A percentile compares a stretch with the other conserved stretches of the same genome.
Conservation (phyloP, 1,139 yeast genomes). For the Pichia sp. region DNA sequence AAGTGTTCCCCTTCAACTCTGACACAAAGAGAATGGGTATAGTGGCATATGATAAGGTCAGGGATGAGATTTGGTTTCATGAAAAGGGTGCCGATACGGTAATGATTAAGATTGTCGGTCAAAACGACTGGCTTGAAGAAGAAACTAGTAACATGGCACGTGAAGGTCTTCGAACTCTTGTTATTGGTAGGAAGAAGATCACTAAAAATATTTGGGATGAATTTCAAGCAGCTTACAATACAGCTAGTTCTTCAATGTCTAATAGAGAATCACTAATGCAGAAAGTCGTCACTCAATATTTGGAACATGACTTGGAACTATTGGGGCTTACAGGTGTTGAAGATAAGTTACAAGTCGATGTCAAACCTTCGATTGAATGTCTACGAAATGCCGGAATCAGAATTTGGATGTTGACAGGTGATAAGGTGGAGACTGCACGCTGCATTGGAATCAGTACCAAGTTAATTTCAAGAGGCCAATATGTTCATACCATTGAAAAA, state of each 20-base stretch:
- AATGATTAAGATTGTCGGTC: slow-evolving; percentile 77
- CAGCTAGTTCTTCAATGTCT: slow-evolving; percentile 72
- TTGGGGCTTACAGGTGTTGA: slow-evolving; percentile 97
- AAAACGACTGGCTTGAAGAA: slow-evolving; percentile 95
- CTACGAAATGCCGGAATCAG: slow-evolving; percentile 93
- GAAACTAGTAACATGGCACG: slow-evolving; percentile 98
- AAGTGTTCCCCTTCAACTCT: slow-evolving; percentile 89
- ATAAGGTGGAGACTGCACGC: slow-evolving; percentile 95
- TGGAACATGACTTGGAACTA: slow-evolving; percentile 80
- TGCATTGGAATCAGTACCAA: slow-evolving; percentile 95
- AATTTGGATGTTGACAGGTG: slow-evolving; percentile 99
- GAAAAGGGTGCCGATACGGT: slow-evolving; percentile 97
- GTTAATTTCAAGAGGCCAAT: slow-evolving; percentile 88
- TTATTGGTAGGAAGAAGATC: slow-evolving; percentile 75
- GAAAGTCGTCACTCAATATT: slow-evolving; percentile 53
- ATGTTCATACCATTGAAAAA: slow-evolving; percentile 78
- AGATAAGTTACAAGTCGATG: slow-evolving; percentile 86
- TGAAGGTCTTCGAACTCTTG: slow-evolving; percentile 93
- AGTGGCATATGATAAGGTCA: slow-evolving; percentile 54
- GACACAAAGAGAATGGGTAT: slow-evolving; percentile 98
- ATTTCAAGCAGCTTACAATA: slow-evolving; percentile 57
- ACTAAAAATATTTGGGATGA: slow-evolving; percentile 46
- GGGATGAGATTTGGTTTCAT: slow-evolving; percentile 73
- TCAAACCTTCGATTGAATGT: slow-evolving; percentile 85
- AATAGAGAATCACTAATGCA: slow-evolving; percentile 74